These are phyloP conservation scores for Cucumis sativus DNA, from an alignment of 306 rosid species.

Conservation along the genomic window Cucumber_9930_V3 NC_026659.2:28901001-28901500, in stretches of 20 bases:
- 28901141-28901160: too few relatives aligned
- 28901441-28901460: too few relatives aligned
- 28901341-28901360: not conserved
- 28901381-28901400: not conserved
- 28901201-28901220: too few relatives aligned
- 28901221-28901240: too few relatives aligned
- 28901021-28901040: not conserved
- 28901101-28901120: too few relatives aligned
- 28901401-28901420: not conserved
- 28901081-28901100: too few relatives aligned
- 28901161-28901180: too few relatives aligned
- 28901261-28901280: not conserved
- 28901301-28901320: not conserved
- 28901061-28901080: not conserved
- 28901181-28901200: too few relatives aligned
- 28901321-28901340: not conserved
- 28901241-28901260: not conserved
- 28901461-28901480: too few relatives aligned
- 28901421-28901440: not conserved
- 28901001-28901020: slow-evolving; percentile 1
- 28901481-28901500: too few relatives aligned
- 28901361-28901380: not conserved
- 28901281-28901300: not conserved
- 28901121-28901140: too few relatives aligned
- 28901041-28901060: not conserved